These are phyloP conservation scores for Carex scoparia DNA, from an alignment of 176 grass and related monocot genomes.

Conservation along the genomic window DNA sequence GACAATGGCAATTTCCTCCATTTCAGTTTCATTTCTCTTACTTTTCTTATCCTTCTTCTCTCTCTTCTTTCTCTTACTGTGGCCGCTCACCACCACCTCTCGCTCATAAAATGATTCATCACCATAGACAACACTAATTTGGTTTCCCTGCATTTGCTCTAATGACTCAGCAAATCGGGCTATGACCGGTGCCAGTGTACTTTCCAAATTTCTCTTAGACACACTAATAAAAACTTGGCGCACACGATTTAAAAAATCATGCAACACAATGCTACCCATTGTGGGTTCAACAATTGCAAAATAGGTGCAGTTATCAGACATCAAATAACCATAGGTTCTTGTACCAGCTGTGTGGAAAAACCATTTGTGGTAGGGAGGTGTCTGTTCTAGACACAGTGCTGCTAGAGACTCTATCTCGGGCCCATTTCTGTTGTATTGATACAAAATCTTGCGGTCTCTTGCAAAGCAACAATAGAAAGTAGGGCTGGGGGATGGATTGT, in stretches of 20 bases:
- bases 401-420: constrained; percentile 33
- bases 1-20: constrained; percentile 17
- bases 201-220: constrained; percentile 33
- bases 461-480: constrained; percentile 44
- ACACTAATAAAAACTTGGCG: constrained; percentile 24
- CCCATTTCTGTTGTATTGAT: constrained; percentile 26
- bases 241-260: constrained; percentile 53
- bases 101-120: neutral
- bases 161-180: constrained; percentile 31
- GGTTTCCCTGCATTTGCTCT: constrained; percentile 10
- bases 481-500: neutral
- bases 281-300: constrained; percentile 56
- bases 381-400: constrained; percentile 49
- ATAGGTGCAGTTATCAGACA: constrained; percentile 52
- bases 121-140: neutral
- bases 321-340: constrained; percentile 57
- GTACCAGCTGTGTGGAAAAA: constrained; percentile 60
- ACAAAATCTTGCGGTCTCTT: constrained; percentile 27
- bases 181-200: constrained; percentile 33
- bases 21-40: constrained; percentile 10
- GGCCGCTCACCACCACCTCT: neutral
- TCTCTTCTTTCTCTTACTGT: constrained; percentile 25
- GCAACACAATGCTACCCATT: constrained; percentile 32
- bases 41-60: constrained; percentile 18
- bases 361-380: constrained; percentile 58